Conservation (phyloP, 768 basidiomycete genomes). For the Leccinum broughii region DNA sequence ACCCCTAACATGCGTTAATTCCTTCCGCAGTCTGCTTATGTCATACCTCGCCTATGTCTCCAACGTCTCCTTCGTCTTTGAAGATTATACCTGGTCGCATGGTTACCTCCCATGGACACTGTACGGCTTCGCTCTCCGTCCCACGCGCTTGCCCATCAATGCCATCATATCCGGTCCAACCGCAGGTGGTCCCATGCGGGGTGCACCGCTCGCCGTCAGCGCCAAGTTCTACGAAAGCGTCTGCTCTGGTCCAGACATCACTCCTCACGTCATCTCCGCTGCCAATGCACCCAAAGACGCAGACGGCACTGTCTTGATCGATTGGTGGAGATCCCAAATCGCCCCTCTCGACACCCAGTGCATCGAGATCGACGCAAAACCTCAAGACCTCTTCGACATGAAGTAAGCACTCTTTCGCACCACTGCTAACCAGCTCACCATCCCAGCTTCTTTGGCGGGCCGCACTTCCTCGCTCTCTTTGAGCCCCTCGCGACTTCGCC, state of each 20-base stretch:
- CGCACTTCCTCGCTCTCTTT: slow-evolving; percentile 43
- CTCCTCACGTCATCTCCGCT: slow-evolving; percentile 36
- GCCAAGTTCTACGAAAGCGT: slow-evolving; percentile 49
- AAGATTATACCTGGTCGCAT: slow-evolving; percentile 63
- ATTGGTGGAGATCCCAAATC: slow-evolving; percentile 52
- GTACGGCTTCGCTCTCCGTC: slow-evolving; percentile 53
- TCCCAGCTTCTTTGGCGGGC: slow-evolving; percentile 46
- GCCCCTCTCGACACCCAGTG: slow-evolving; percentile 37
- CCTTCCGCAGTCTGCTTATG: slow-evolving; percentile 41
- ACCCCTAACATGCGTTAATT: neutral
- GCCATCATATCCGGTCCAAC: slow-evolving; percentile 59
- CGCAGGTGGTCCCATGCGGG: slow-evolving; percentile 45
- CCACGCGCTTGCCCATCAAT: slow-evolving; percentile 54
- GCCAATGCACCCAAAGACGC: slow-evolving; percentile 37
- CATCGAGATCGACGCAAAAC: slow-evolving; percentile 44
- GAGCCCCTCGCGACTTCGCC: slow-evolving; percentile 47
- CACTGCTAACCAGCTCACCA: neutral
- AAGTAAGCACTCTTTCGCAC: slow-evolving; percentile 36
- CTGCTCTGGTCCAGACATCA: slow-evolving; percentile 40
- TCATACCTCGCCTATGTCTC: slow-evolving; percentile 52
- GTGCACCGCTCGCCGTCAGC: slow-evolving; percentile 42
- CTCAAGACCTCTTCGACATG: slow-evolving; percentile 47
- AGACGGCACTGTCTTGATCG: slow-evolving; percentile 44
- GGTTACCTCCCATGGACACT: slow-evolving; percentile 52
- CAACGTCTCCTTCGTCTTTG: slow-evolving; percentile 59